Conservation (phyloP, 1,139 yeast species). For the Nakaseomyces kungkrabaensis region DNA sequence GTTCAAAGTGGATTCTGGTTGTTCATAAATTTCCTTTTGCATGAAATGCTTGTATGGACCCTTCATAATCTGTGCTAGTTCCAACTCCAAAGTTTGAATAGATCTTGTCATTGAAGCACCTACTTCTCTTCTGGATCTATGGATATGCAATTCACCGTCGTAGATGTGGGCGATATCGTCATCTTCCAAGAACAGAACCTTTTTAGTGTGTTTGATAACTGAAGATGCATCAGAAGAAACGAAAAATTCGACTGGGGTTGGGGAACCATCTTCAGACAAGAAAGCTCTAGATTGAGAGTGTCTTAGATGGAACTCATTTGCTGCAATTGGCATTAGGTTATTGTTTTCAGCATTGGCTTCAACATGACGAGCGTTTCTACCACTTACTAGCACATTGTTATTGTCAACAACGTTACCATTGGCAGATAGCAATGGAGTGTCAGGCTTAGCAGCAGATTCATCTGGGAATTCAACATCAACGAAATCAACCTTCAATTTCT, state of each 20-base stretch:
- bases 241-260: slow-evolving; percentile 92
- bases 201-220: slow-evolving; percentile 94
- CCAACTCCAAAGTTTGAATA: slow-evolving; percentile 94
- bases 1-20: slow-evolving; percentile 95
- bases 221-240: slow-evolving; percentile 97
- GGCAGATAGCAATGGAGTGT: slow-evolving; percentile 23
- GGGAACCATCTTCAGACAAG: slow-evolving; percentile 81
- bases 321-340: slow-evolving; percentile 36
- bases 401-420: slow-evolving; percentile 10
- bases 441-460: slow-evolving; percentile 32
- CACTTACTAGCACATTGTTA: background rate
- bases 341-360: slow-evolving; percentile 27
- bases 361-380: slow-evolving; percentile 15
- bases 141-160: slow-evolving; percentile 97
- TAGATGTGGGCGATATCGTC: slow-evolving; percentile 98
- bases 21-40: slow-evolving; percentile 98
- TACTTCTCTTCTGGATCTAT: slow-evolving; percentile 84
- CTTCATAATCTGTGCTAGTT: slow-evolving; percentile 95
- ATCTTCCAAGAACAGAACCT: slow-evolving; percentile 91
- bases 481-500: slow-evolving; percentile 91
- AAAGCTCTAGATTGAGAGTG: slow-evolving; percentile 91
- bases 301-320: slow-evolving; percentile 46
- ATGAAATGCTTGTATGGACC: slow-evolving; percentile 93
- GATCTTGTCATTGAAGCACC: slow-evolving; percentile 91
- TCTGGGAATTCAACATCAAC: slow-evolving; percentile 97